Evolutionary conservation across 106 monocot genomes (phyloP).

Genomic region (Platanthera guangdongensis): DNA sequence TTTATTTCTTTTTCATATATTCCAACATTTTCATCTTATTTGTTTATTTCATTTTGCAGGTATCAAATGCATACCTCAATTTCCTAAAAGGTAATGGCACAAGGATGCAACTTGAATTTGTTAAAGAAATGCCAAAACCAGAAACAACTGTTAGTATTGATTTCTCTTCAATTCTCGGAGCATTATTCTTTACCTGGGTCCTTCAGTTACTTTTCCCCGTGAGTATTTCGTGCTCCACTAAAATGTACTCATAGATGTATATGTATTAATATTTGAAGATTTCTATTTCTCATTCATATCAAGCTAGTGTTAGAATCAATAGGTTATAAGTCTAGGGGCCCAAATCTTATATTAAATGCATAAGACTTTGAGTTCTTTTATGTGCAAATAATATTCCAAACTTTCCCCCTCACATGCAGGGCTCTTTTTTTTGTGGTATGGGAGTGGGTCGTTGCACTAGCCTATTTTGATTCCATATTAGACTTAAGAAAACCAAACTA

Average conservation of each 20-base stretch:
- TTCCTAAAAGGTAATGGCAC: conserved; percentile 26
- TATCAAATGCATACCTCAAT: conserved; percentile 56
- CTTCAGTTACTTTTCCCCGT: conserved; percentile 66
- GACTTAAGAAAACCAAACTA: no score
- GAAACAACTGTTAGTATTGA: conserved; percentile 32
- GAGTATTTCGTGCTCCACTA: conserved; percentile 10
- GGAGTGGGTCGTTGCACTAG: no score
- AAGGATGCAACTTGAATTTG: conserved; percentile 47
- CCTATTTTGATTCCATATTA: no score
- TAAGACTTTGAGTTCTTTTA: no score
- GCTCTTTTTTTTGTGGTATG: no score
- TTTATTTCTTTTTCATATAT: no score
- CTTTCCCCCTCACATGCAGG: no score
- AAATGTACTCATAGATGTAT: not conserved
- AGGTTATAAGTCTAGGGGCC: no score
- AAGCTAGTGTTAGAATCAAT: not conserved
- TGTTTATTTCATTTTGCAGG: conserved; percentile 20
- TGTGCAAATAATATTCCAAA: no score
- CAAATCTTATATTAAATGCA: no score
- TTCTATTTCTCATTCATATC: not conserved
- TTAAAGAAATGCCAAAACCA: conserved; percentile 76
- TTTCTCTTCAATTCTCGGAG: conserved; percentile 59
- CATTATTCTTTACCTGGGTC: conserved; percentile 71
- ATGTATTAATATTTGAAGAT: no score
- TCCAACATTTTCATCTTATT: not conserved